Percentiles rank a stretch among this genome's conserved stretches.
Conservation (phyloP, 1,139 yeast species). For the Yamadazyma pseudoaaseri region DNA sequence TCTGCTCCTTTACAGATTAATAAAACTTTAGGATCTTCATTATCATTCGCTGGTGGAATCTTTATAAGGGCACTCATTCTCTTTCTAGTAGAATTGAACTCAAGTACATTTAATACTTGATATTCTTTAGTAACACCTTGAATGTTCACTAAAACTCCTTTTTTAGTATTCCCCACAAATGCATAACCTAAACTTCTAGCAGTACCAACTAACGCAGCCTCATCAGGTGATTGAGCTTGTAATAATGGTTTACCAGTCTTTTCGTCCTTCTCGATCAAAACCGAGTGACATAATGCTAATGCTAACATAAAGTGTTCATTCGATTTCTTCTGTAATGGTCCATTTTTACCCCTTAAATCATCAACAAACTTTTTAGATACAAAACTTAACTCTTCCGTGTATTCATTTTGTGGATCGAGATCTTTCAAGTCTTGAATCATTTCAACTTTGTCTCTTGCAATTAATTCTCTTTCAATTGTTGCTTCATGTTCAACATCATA, state of each 20-base stretch:
- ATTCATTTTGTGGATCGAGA: constrained; percentile 22
- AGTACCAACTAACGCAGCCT: constrained; percentile 60
- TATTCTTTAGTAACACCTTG: constrained; percentile 46
- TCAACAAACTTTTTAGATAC: constrained; percentile 45
- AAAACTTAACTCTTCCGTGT: constrained; percentile 46
- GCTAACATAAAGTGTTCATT: constrained; percentile 53
- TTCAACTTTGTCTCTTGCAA: constrained; percentile 33
- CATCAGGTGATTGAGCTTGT: constrained; percentile 67
- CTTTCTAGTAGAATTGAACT: constrained; percentile 53
- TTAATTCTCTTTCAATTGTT: constrained; percentile 34
- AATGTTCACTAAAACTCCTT: constrained; percentile 41
- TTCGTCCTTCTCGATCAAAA: constrained; percentile 47
- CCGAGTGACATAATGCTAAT: constrained; percentile 61
- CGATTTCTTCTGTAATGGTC: constrained; percentile 31
- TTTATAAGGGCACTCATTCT: constrained; percentile 91
- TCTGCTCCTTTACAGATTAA: constrained; percentile 52
- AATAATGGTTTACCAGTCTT: constrained; percentile 35
- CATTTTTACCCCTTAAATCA: constrained; percentile 31
- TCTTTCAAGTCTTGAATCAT: constrained; percentile 35
- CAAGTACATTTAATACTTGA: constrained; percentile 50
- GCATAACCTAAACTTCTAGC: constrained; percentile 56
- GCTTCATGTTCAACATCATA: constrained; percentile 51
- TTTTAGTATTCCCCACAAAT: constrained; percentile 47
- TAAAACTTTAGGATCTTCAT: constrained; percentile 38
- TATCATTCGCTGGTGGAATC: constrained; percentile 38